Evolutionary conservation across 2,329 filamentous ascomycete genomes (phyloP).

Genomic region (Nigrograna mackinnonii): DNA sequence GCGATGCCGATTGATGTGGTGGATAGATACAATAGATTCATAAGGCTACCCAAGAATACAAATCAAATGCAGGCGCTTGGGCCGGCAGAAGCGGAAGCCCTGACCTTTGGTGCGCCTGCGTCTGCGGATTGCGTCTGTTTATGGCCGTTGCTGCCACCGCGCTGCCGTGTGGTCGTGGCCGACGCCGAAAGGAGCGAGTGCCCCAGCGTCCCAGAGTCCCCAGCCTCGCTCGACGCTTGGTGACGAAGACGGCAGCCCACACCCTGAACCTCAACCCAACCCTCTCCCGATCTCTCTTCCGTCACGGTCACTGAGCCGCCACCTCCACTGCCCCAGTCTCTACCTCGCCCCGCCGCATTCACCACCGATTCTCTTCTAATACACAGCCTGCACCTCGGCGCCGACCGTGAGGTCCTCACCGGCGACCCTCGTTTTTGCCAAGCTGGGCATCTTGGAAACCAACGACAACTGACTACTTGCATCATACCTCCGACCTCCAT

Average conservation of each 20-base stretch:
- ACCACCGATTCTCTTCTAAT: not conserved
- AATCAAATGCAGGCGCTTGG: no score
- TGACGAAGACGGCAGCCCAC: slow-evolving; percentile 14
- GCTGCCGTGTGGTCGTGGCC: no score
- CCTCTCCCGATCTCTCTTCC: slow-evolving; percentile 2
- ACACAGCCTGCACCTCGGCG: slow-evolving; percentile 3
- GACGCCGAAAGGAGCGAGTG: no score
- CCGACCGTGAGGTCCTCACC: slow-evolving; percentile 3
- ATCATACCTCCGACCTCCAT: slow-evolving; percentile 21
- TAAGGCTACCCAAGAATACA: no score
- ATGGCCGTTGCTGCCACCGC: no score
- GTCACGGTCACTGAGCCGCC: slow-evolving; percentile 11
- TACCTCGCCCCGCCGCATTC: slow-evolving; percentile 6
- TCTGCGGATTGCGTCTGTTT: no score
- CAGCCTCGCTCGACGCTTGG: slow-evolving; percentile 15
- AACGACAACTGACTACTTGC: slow-evolving; percentile 24
- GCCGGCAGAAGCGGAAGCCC: no score
- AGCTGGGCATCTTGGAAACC: slow-evolving; percentile 11
- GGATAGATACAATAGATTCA: no score
- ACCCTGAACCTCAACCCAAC: slow-evolving; percentile 8
- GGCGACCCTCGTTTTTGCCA: slow-evolving; percentile 11
- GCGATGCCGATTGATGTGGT: no score
- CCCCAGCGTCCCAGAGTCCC: slow-evolving; percentile 5
- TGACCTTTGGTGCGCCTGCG: no score
- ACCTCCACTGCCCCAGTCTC: slow-evolving; percentile 17